Conservation (phyloP, 140 eudicot genomes). For the Cichorium intybus region DNA sequence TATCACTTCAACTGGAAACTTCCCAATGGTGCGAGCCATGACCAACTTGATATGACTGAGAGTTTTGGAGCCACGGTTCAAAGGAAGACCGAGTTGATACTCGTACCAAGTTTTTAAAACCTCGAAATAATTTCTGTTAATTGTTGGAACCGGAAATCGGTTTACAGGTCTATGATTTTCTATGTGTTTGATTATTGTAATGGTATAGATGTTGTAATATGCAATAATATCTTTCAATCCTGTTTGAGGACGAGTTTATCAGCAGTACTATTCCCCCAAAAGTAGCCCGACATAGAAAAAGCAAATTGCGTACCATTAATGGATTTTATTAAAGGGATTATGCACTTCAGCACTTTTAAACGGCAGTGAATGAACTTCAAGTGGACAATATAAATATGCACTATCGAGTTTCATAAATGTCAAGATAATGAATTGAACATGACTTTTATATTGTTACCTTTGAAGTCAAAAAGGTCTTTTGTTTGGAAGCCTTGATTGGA, state of each 20-base stretch:
- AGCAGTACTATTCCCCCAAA: too few species aligned
- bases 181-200: not conserved
- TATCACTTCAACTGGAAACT: slow-evolving; percentile 31
- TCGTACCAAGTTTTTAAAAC: slow-evolving; percentile 19
- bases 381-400: too few species aligned
- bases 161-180: not conserved
- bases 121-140: not conserved
- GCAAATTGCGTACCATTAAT: too few species aligned
- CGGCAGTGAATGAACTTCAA: too few species aligned
- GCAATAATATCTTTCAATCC: not conserved
- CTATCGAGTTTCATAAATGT: too few species aligned
- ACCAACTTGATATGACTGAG: slow-evolving; percentile 35
- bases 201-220: not conserved
- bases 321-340: too few species aligned
- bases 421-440: too few species aligned
- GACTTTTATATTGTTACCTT: too few species aligned
- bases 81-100: slow-evolving; percentile 10
- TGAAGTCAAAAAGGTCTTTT: too few species aligned
- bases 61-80: slow-evolving; percentile 30
- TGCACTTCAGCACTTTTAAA: too few species aligned
- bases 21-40: slow-evolving; percentile 18
- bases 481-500: too few species aligned
- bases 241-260: not conserved
- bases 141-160: not conserved
- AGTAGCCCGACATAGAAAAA: too few species aligned